Percentiles rank a stretch among this genome's conserved stretches.
phyloP scores from a whole-genome alignment of 257 asterid species.

The Solanum sitiens region DNA sequence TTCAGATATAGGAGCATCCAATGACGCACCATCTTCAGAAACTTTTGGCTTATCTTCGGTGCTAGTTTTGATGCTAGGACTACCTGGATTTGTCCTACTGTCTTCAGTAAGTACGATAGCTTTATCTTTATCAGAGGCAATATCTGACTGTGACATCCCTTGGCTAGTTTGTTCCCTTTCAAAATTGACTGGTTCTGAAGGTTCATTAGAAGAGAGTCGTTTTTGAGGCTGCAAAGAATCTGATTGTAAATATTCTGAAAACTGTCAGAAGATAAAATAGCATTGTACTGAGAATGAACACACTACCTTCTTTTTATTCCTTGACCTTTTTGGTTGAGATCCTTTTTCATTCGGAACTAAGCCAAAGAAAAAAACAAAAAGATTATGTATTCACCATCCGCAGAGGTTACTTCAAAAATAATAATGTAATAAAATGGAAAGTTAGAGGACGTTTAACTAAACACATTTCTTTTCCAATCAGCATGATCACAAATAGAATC shows the following conservation, averaged over 20 bases:
- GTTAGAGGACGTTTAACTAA: background rate
- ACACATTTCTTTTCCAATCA: background rate
- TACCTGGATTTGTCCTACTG: constrained; percentile 23
- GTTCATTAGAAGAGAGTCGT: constrained; percentile 41
- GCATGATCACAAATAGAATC: background rate
- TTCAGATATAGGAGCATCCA: constrained; percentile 43
- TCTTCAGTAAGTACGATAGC: constrained; percentile 18
- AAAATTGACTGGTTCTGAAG: constrained; percentile 21
- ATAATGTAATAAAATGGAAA: background rate
- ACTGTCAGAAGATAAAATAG: background rate
- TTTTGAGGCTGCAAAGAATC: constrained; percentile 40
- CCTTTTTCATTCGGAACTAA: constrained; percentile 63
- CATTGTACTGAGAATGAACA: background rate
- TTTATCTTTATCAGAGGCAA: constrained; percentile 28
- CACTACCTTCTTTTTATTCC: constrained; percentile 63
- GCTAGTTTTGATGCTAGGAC: constrained; percentile 19
- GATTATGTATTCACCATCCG: background rate
- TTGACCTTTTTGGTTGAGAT: constrained; percentile 56
- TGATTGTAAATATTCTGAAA: constrained; percentile 15
- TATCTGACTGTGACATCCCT: constrained; percentile 35
- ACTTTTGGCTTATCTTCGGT: constrained; percentile 24
- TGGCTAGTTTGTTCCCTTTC: constrained; percentile 29
- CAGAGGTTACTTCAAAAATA: background rate
- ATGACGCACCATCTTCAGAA: constrained; percentile 29
- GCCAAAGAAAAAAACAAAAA: background rate